Base-by-base conservation (phyloP, 805 yeast species). In the Candida sakaeoensis region DNA sequence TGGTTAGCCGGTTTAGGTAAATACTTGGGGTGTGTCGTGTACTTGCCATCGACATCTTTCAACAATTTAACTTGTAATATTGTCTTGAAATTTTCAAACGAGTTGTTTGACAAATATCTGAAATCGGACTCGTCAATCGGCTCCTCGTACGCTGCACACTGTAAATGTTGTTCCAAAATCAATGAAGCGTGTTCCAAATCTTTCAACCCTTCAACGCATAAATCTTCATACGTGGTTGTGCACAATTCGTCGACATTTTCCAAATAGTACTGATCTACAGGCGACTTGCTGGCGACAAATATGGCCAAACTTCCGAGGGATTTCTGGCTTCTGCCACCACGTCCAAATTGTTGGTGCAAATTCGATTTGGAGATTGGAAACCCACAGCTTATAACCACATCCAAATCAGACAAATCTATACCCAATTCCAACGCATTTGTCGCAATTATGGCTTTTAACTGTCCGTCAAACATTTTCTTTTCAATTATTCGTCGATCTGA, bases 381-480 rank as follows among this genome's bases (percentile, higher is more conserved):
- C 0, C 98, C 98, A 53, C 95, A 87, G 65, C 89, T 79, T 2
- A 93, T 63, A 0, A 90, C 98, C 0, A 95, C 89, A 60, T 93
- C 99, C 34, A 93, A 66, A 10, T 84, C 85, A 36, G 98, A 95
- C 45, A 93, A 84, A 68, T 93, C 99, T 37, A 93, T 86, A 43
- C 99, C 99, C 35, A 93, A 72, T 55, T 93, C 99, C 42, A 93
- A 65, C 0, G 99, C 99, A 60, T 90, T 89, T 0, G 99, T 93
- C 0, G 99, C 91, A 4, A 93, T 79, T 19, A 95, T 85, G 0
- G 96, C 97, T 43, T 82, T 70, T 19, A 93, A 60, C 40, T 80
- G 77, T 1, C 98, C 97, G 46, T 75, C 77, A 56, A 93, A 93
- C 96, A 93, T 87, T 50, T 85, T 87, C 34, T 74, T 70, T 58